Percentiles rank a stretch among this genome's conserved stretches.
Conservation (phyloP, 768 basidiomycete genomes). For the Lactifluus echinatus region DNA sequence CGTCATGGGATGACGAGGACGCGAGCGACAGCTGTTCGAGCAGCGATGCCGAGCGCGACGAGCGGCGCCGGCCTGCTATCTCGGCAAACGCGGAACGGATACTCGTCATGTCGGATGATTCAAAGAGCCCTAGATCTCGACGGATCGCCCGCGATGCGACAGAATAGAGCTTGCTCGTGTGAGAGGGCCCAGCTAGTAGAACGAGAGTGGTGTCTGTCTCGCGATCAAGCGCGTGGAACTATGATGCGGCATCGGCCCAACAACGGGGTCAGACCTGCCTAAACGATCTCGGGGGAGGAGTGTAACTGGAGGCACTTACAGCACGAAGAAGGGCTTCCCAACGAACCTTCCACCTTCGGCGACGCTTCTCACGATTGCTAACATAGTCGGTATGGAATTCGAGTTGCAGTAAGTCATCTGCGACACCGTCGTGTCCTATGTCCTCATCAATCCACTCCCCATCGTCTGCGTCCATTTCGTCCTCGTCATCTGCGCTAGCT, state of each 20-base stretch:
- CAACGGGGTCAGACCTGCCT: constrained; percentile 28
- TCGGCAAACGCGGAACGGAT: constrained; percentile 52
- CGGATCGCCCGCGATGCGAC: constrained; percentile 63
- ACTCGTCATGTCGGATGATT: constrained; percentile 41
- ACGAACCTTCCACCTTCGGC: constrained; percentile 62
- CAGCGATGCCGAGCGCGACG: constrained; percentile 41
- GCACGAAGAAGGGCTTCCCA: constrained; percentile 72
- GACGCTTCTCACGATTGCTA: constrained; percentile 54
- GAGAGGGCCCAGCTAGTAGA: constrained; percentile 65
- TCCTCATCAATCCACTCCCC: constrained; percentile 47
- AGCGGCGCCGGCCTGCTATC: constrained; percentile 49
- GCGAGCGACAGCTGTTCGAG: constrained; percentile 35
- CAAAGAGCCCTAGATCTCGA: constrained; percentile 39
- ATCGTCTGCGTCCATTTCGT: constrained; percentile 23
- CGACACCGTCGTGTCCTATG: constrained; percentile 68
- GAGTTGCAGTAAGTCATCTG: constrained; percentile 62
- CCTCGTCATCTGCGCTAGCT: constrained; percentile 35
- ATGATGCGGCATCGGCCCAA: constrained; percentile 16
- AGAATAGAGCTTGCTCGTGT: constrained; percentile 55
- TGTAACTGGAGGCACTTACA: constrained; percentile 32
- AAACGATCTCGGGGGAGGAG: constrained; percentile 19
- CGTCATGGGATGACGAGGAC: constrained; percentile 39
- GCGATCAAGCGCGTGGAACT: constrained; percentile 74
- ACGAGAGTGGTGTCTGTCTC: constrained; percentile 77
- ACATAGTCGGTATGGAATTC: constrained; percentile 72